phyloP scores from a whole-genome alignment of 306 rosid genomes.

The Inga oerstediana region DNA sequence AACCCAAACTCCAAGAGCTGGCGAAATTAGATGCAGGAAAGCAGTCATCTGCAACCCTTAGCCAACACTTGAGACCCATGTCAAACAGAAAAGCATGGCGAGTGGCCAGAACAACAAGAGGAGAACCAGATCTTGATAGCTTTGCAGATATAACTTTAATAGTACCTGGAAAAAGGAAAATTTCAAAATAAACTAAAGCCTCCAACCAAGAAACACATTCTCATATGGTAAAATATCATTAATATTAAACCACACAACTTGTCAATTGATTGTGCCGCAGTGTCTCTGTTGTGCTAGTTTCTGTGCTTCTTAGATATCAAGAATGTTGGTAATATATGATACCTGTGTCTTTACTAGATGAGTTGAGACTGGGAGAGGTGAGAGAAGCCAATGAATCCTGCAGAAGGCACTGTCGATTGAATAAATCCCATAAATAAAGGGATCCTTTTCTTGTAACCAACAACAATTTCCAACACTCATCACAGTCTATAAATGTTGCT shows the following conservation, averaged over 20 bases:
- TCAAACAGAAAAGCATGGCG: slow-evolving; percentile 95
- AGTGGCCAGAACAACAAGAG: slow-evolving; percentile 83
- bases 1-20: slow-evolving; percentile 94
- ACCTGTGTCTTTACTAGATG: slow-evolving; percentile 78
- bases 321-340: slow-evolving; percentile 16
- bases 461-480: slow-evolving; percentile 86
- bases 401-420: slow-evolving; percentile 72
- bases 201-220: slow-evolving; percentile 13
- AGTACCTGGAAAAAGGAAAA: slow-evolving; percentile 49
- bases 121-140: slow-evolving; percentile 74
- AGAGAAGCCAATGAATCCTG: slow-evolving; percentile 82
- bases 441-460: slow-evolving; percentile 90
- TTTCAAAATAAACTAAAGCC: slow-evolving; percentile 7
- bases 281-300: neutral
- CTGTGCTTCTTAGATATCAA: slow-evolving; percentile 2
- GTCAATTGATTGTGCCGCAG: neutral
- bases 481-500: slow-evolving; percentile 90
- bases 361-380: slow-evolving; percentile 56
- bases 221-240: slow-evolving; percentile 4
- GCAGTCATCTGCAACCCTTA: slow-evolving; percentile 97
- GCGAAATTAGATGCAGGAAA: slow-evolving; percentile 97
- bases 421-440: slow-evolving; percentile 84
- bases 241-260: slow-evolving; percentile 19
- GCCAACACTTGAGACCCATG: slow-evolving; percentile 92
- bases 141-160: slow-evolving; percentile 85